Evolutionary conservation across 192 early-diverging fungal species (phyloP).

Genomic region (Podila verticillata): DNA sequence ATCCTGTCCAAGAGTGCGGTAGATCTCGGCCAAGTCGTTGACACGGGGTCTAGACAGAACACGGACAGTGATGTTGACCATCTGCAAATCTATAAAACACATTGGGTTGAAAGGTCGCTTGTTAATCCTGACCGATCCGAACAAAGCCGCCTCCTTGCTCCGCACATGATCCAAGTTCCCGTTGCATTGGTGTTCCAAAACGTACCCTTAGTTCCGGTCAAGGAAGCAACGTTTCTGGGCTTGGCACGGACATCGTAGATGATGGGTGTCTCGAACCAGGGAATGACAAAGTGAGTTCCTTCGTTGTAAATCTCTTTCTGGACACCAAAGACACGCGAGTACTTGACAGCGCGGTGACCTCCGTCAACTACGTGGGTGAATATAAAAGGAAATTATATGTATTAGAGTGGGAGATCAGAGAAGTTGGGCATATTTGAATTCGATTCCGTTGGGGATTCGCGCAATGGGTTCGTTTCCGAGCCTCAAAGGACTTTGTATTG

Average conservation of each 20-base stretch:
- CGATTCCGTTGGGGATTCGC: too few species aligned
- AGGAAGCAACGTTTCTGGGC: slow-evolving; percentile 93
- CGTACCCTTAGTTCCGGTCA: slow-evolving; percentile 95
- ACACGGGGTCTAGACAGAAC: slow-evolving; percentile 90
- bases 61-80: slow-evolving; percentile 97
- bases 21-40: slow-evolving; percentile 76
- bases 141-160: background rate
- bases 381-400: background rate
- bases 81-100: slow-evolving; percentile 84
- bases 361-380: slow-evolving; percentile 83
- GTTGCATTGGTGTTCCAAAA: background rate
- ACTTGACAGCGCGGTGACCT: slow-evolving; percentile 98
- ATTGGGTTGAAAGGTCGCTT: background rate
- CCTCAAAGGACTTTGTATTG: background rate
- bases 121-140: background rate
- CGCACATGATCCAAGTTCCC: background rate
- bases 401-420: background rate
- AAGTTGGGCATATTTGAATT: too few species aligned
- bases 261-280: slow-evolving; percentile 93
- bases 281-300: slow-evolving; percentile 93
- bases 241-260: slow-evolving; percentile 97
- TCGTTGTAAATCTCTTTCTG: slow-evolving; percentile 85
- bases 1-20: slow-evolving; percentile 87
- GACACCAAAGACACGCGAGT: slow-evolving; percentile 89
- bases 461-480: background rate